Base-by-base conservation (phyloP, 768 basidiomycete species). In the Kwoniella sp. region DNA sequence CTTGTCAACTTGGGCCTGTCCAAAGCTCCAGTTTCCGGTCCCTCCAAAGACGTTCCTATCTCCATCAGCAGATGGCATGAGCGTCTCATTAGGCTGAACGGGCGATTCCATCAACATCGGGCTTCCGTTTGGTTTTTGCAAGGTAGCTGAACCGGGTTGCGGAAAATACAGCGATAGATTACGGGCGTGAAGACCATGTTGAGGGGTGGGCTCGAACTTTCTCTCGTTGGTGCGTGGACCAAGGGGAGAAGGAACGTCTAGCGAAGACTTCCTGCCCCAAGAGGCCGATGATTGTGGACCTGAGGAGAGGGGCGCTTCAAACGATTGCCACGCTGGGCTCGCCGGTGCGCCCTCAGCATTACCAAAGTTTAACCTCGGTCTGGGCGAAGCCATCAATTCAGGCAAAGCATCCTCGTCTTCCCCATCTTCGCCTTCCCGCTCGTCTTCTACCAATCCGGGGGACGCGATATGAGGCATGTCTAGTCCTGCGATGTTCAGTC, bases 81-180 rank as follows among this genome's bases (percentile, higher is more conserved):
- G 55, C 27, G 21, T 59, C 8, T 68, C 64, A 21, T 36, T 33
- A 5, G 46, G 54, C 50, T 67, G 36, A 80, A 82, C 2, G 83
- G 81, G 2, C 85, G 85, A 9, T 84, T 74, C 33, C 80, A 79
- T 46, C 84, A 84, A 8, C 77, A 67, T 71, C 86, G 53, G 64
- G 24, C 27, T 64, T 17, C 86, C 71, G 88, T 3, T 86, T 83
- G 15, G 86, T 83, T 8, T 84, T 82, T 0, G 84, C 81, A 0
- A 87, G 85, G 36, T 60, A 21, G 1, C 85, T 72, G 2, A 85
- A 82, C 88, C 90, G 0, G 90, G 90, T 33, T 87, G 85, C 17
- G 93, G 93, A 71, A 96, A 96, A 84, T 88, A 95, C 19, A 95
- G 83, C 0, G 92, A 94, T 2, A 96, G 82, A 73, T 97, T 97